Evolutionary conservation across 768 basidiomycete genomes (phyloP).

Genomic region (Suillus weaverae): DNA sequence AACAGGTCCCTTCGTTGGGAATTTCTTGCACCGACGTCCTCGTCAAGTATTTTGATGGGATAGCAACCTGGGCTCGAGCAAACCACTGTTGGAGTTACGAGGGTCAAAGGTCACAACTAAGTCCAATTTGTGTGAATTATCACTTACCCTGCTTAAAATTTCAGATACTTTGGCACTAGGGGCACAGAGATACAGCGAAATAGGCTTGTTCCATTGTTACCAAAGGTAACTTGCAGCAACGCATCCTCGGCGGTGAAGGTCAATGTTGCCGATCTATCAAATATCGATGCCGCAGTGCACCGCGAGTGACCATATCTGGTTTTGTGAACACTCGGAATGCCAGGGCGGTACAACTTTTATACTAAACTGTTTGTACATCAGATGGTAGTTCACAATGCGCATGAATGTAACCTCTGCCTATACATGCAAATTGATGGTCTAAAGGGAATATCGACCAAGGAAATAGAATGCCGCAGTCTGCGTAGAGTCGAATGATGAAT

Average conservation of each 20-base stretch:
- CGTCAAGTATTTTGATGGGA: conserved; percentile 25
- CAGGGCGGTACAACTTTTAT: too few species aligned
- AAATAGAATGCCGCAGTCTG: too few species aligned
- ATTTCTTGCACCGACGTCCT: conserved; percentile 21
- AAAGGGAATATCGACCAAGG: too few species aligned
- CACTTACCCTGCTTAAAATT: neutral
- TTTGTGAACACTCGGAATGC: too few species aligned
- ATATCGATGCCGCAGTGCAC: neutral
- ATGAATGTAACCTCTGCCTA: too few species aligned
- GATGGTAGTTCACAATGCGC: too few species aligned
- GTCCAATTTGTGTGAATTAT: neutral
- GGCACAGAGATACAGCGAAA: conserved; percentile 25
- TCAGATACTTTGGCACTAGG: conserved; percentile 30
- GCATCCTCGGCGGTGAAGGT: neutral
- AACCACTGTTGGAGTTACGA: conserved; percentile 33
- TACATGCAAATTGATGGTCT: too few species aligned
- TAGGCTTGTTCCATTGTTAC: conserved; percentile 13
- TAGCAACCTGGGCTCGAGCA: conserved; percentile 28
- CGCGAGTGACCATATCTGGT: neutral
- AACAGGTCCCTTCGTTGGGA: conserved; percentile 29
- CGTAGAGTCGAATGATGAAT: too few species aligned
- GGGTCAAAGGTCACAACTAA: conserved; percentile 17
- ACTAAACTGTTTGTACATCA: too few species aligned
- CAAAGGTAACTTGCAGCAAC: neutral
- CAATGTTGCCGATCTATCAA: neutral